These are phyloP conservation scores for Hymenoscyphus occultus DNA, from an alignment of 2,329 filamentous ascomycete species.

Conservation along the genomic window DNA sequence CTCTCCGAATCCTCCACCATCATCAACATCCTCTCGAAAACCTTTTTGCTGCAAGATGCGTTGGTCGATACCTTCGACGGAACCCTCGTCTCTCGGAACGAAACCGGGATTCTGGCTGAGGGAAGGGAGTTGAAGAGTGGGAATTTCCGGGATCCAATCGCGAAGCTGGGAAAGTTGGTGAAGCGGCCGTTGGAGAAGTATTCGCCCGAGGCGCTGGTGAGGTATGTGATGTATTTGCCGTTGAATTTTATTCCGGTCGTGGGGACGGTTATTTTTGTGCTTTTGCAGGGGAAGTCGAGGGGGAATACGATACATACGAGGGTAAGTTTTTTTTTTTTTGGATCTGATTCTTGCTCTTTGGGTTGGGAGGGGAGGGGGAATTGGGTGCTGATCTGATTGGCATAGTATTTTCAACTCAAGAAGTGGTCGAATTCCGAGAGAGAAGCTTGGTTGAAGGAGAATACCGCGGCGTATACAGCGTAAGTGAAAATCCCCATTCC, in stretches of 20 bases:
- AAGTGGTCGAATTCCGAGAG: constrained; percentile 66
- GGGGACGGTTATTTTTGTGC: constrained; percentile 76
- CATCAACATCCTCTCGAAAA: constrained; percentile 57
- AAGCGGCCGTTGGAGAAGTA: constrained; percentile 57
- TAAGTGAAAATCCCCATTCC: constrained; percentile 44
- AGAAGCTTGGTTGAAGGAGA: constrained; percentile 65
- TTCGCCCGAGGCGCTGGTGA: constrained; percentile 61
- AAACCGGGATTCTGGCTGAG: constrained; percentile 62
- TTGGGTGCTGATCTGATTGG: constrained; percentile 13
- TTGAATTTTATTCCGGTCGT: constrained; percentile 91
- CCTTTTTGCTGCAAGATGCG: constrained; percentile 76
- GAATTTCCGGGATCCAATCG: constrained; percentile 49
- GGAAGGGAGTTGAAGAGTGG: constrained; percentile 69
- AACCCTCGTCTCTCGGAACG: constrained; percentile 52
- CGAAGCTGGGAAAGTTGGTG: constrained; percentile 53
- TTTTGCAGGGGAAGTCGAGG: constrained; percentile 60
- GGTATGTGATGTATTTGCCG: constrained; percentile 70
- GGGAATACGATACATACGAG: constrained; percentile 48
- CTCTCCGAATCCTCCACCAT: constrained; percentile 60
- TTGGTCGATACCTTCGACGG: constrained; percentile 89
- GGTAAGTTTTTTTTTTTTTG: constrained; percentile 39
- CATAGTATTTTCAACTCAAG: constrained; percentile 88
- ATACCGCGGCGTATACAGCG: constrained; percentile 77
- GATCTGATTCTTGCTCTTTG: too few species aligned
- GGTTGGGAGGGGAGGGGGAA: not conserved